These are phyloP conservation scores for Escovopsis sp. DNA, from an alignment of 2,329 filamentous ascomycete species.

Conservation along the genomic window DNA sequence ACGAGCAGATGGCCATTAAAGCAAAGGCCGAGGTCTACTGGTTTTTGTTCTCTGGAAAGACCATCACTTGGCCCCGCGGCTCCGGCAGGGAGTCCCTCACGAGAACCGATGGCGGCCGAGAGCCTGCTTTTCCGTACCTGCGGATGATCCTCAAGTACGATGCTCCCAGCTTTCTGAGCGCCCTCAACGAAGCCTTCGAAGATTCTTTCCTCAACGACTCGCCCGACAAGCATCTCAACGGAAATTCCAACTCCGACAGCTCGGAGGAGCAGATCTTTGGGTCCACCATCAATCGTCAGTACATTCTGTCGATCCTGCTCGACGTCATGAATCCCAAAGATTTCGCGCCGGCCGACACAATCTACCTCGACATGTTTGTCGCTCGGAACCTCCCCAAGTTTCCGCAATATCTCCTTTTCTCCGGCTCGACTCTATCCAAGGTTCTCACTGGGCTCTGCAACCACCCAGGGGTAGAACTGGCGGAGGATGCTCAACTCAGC, in stretches of 20 bases:
- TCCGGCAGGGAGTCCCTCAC: slow-evolving; percentile 46
- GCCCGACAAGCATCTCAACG: slow-evolving; percentile 45
- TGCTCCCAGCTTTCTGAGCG: slow-evolving; percentile 82
- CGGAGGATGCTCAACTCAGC: slow-evolving; percentile 92
- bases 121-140: slow-evolving; percentile 75
- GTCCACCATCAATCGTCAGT: slow-evolving; percentile 74
- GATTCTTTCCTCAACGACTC: slow-evolving; percentile 82
- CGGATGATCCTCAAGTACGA: slow-evolving; percentile 77
- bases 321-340: slow-evolving; percentile 73
- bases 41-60: slow-evolving; percentile 81
- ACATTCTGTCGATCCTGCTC: slow-evolving; percentile 77
- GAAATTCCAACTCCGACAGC: slow-evolving; percentile 32
- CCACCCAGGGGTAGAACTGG: slow-evolving; percentile 65
- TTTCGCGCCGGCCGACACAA: slow-evolving; percentile 67
- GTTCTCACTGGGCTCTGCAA: slow-evolving; percentile 72
- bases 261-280: slow-evolving; percentile 53
- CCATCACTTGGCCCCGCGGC: slow-evolving; percentile 57
- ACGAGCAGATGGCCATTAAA: slow-evolving; percentile 53
- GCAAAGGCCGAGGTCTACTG: slow-evolving; percentile 86
- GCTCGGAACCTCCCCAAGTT: slow-evolving; percentile 93
- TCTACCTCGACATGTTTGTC: slow-evolving; percentile 98
- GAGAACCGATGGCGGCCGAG: slow-evolving; percentile 36
- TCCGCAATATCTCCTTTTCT: slow-evolving; percentile 83
- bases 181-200: slow-evolving; percentile 94
- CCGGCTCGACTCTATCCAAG: slow-evolving; percentile 69